These are phyloP conservation scores for Aspergillus luchuensis DNA, from an alignment of 2,329 filamentous ascomycete species.

Conservation along the genomic window DNA sequence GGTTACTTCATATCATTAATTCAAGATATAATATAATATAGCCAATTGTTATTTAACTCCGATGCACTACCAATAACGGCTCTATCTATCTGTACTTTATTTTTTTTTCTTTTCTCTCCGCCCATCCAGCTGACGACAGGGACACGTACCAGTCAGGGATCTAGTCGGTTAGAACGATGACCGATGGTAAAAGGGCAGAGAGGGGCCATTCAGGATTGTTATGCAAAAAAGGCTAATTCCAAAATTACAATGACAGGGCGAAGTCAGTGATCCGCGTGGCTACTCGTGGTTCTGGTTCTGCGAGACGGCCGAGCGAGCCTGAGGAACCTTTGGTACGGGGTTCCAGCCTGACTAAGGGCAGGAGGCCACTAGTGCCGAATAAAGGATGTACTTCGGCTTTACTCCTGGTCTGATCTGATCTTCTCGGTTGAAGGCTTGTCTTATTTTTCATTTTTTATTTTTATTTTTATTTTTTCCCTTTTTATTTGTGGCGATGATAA, in stretches of 20 bases:
- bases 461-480: background rate
- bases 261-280: slow-evolving; percentile 12
- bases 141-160: slow-evolving; percentile 24
- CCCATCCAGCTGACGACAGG: slow-evolving; percentile 23
- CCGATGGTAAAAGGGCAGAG: slow-evolving; percentile 11
- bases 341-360: slow-evolving; percentile 10
- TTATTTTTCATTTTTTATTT: background rate
- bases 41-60: background rate
- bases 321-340: slow-evolving; percentile 13
- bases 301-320: background rate
- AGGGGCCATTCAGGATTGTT: background rate
- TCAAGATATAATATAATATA: background rate
- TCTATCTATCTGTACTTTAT: background rate
- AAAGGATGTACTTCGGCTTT: slow-evolving; percentile 15
- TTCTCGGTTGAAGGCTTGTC: background rate
- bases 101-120: background rate
- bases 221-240: background rate
- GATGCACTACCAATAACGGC: no score
- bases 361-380: slow-evolving; percentile 1
- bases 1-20: no score
- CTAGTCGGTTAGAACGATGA: slow-evolving; percentile 17
- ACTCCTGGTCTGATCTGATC: slow-evolving; percentile 1
- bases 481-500: background rate
- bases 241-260: slow-evolving; percentile 3
- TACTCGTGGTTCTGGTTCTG: background rate